A percentile compares a stretch with the other conserved stretches of the same genome.
phyloP scores from a whole-genome alignment of 257 asterid genomes.

The Plantago elongata region DNA sequence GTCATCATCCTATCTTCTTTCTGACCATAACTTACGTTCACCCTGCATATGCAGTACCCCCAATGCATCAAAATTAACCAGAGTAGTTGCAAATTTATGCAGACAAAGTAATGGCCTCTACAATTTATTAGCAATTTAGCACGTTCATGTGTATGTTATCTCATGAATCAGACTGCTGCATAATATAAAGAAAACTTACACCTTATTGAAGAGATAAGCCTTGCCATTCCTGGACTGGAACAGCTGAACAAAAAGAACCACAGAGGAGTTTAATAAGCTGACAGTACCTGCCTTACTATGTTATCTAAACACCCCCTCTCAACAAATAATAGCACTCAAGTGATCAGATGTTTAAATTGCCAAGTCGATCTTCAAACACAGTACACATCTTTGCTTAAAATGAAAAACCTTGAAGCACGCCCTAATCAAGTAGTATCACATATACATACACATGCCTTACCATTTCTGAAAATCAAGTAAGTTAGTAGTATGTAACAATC shows the following conservation, averaged over 20 bases:
- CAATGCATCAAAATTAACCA: constrained; percentile 4
- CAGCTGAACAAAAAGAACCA: constrained; percentile 34
- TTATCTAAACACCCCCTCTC: background rate
- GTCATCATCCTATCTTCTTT: constrained; percentile 69
- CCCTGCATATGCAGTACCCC: constrained; percentile 29
- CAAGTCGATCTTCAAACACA: background rate
- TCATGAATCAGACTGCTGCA: constrained; percentile 11
- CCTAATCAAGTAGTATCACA: no score
- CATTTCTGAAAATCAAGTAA: no score
- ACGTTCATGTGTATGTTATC: background rate
- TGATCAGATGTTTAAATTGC: no score
- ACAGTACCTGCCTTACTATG: constrained; percentile 9
- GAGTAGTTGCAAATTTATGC: background rate
- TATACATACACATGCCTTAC: no score
- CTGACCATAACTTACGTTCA: constrained; percentile 51
- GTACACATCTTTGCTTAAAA: background rate
- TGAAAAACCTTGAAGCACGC: background rate
- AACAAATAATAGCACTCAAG: background rate
- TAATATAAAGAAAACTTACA: constrained; percentile 43
- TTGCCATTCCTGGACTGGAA: constrained; percentile 65
- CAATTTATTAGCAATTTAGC: constrained; percentile 8
- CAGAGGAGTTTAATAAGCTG: constrained; percentile 13
- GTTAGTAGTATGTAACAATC: no score
- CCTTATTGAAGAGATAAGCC: constrained; percentile 79
- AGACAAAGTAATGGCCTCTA: background rate